A percentile compares a stretch with the other conserved stretches of the same genome.
phyloP scores from a whole-genome alignment of 257 asterid genomes.

The Fraxinus excelsior region DNA sequence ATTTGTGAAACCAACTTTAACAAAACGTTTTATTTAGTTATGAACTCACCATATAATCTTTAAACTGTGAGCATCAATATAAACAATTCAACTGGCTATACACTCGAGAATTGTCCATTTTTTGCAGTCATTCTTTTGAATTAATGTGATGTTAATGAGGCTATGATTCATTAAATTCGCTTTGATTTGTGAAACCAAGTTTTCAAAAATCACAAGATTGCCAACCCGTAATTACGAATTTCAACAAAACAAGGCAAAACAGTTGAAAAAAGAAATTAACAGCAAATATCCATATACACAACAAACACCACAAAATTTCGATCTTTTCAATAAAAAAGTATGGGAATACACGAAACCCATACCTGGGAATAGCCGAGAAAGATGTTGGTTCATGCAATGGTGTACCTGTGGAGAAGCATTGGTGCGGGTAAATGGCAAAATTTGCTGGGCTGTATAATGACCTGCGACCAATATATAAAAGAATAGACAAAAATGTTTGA shows the following conservation, averaged over 20 bases:
- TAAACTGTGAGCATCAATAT: no score
- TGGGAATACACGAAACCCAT: background rate
- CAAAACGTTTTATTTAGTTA: no score
- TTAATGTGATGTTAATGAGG: no score
- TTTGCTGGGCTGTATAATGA: background rate
- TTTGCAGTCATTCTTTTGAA: no score
- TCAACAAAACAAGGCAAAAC: background rate
- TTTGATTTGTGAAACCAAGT: background rate
- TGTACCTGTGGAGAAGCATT: background rate
- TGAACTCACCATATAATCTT: no score
- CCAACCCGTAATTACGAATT: no score
- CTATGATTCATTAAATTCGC: no score
- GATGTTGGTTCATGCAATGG: slow-evolving; percentile 12
- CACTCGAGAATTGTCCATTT: no score
- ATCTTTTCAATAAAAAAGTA: background rate
- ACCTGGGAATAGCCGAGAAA: slow-evolving; percentile 19
- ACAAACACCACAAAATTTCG: background rate
- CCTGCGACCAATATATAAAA: background rate
- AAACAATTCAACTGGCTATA: no score
- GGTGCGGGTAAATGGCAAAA: slow-evolving; percentile 7
- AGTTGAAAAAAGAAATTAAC: background rate
- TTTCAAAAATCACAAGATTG: no score
- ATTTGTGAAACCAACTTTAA: no score
- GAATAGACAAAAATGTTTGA: background rate
- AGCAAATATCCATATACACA: background rate